Evolutionary conservation across 2,329 filamentous ascomycete species (phyloP).

Genomic region (Fonsecaea erecta): DNA sequence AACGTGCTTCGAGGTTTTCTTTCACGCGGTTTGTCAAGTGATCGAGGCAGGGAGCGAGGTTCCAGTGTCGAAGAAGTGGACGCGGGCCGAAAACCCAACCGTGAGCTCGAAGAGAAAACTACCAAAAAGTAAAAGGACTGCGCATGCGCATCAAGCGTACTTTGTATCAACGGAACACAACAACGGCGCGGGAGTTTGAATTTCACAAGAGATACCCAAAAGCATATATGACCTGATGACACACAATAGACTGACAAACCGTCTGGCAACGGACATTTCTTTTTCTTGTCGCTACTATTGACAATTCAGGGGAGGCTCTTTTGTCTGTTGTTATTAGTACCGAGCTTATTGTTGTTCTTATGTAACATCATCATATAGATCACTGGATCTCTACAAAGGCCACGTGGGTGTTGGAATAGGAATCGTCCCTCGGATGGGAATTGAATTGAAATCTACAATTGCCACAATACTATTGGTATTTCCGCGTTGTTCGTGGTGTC

Average conservation of each 20-base stretch:
- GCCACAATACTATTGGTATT: background rate
- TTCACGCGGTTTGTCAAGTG: conserved; percentile 32
- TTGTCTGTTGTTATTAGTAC: conserved; percentile 15
- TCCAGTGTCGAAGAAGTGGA: conserved; percentile 31
- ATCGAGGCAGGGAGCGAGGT: conserved; percentile 34
- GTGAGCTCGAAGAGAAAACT: conserved; percentile 33
- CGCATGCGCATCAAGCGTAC: conserved; percentile 13
- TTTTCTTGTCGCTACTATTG: conserved; percentile 20
- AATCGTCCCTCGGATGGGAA: background rate
- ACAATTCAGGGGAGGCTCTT: conserved; percentile 13
- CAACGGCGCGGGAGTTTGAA: conserved; percentile 30
- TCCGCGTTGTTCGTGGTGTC: too few relatives aligned
- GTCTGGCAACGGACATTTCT: conserved; percentile 37
- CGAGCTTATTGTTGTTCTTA: conserved; percentile 8
- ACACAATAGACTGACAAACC: conserved; percentile 27
- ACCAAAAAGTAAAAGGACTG: conserved; percentile 18
- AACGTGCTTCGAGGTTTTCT: conserved; percentile 33
- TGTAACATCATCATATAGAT: conserved; percentile 22
- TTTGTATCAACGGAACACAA: conserved; percentile 27
- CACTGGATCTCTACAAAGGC: background rate
- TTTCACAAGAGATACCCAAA: conserved; percentile 34
- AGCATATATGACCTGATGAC: conserved; percentile 36
- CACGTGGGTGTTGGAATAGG: conserved; percentile 13
- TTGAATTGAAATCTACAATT: background rate
- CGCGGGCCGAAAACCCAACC: conserved; percentile 25